These are phyloP conservation scores for Arthrinium puccinioides DNA, from an alignment of 2,329 filamentous ascomycete species.

Conservation along the genomic window DNA sequence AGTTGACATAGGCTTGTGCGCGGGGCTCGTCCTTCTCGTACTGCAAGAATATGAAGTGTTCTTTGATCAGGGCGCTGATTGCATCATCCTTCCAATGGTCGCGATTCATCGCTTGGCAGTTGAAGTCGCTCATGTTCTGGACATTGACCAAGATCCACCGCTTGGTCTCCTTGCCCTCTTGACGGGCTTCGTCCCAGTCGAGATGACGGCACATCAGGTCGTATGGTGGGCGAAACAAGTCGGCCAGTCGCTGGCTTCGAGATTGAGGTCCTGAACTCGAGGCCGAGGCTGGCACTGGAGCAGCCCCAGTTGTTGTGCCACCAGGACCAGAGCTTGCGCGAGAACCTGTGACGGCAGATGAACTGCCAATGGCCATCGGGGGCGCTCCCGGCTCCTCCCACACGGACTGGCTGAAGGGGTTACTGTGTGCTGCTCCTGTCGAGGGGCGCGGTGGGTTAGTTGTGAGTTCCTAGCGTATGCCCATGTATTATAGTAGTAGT, in stretches of 20 bases:
- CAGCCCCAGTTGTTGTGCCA: no score
- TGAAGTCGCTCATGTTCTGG: slow-evolving; percentile 87
- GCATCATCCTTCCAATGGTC: slow-evolving; percentile 90
- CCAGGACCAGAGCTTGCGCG: slow-evolving; percentile 15
- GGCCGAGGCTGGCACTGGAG: no score
- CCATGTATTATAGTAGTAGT: not conserved
- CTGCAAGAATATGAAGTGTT: slow-evolving; percentile 94
- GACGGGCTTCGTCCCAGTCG: slow-evolving; percentile 77
- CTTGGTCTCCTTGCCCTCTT: slow-evolving; percentile 76
- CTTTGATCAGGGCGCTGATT: slow-evolving; percentile 71
- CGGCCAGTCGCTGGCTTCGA: slow-evolving; percentile 77
- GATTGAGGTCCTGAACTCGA: no score
- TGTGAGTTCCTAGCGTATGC: not conserved
- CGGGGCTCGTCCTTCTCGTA: slow-evolving; percentile 80
- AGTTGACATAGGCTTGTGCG: slow-evolving; percentile 75
- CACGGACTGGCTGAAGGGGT: slow-evolving; percentile 23
- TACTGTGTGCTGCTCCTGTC: slow-evolving; percentile 10
- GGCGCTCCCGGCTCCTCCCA: slow-evolving; percentile 31
- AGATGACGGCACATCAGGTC: slow-evolving; percentile 70
- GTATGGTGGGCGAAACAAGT: slow-evolving; percentile 88
- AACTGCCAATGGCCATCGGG: slow-evolving; percentile 28
- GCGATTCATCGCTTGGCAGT: slow-evolving; percentile 87
- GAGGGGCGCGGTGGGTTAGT: slow-evolving; percentile 6
- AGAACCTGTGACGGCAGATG: no score
- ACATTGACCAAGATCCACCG: slow-evolving; percentile 97